phyloP scores from a whole-genome alignment of 2,329 filamentous ascomycete species.

The Pyricularia grisea region DNA sequence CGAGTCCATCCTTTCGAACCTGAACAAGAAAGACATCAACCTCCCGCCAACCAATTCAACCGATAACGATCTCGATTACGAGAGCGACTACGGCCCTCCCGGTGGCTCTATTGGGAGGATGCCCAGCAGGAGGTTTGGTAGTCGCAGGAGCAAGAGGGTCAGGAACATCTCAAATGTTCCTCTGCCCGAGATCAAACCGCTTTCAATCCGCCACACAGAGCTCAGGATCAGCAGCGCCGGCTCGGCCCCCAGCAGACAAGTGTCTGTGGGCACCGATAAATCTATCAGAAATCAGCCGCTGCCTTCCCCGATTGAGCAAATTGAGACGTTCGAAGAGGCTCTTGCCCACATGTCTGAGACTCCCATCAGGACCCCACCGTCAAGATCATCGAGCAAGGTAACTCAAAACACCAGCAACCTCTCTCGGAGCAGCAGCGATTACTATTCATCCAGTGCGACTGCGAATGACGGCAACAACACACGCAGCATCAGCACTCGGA shows the following conservation, averaged over 20 bases:
- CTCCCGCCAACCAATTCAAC: neutral
- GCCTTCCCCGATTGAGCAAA: neutral
- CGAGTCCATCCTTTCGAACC: neutral
- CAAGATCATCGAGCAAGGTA: neutral
- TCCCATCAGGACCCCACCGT: neutral
- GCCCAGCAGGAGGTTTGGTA: conserved; percentile 5
- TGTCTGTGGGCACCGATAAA: neutral
- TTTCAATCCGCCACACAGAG: neutral
- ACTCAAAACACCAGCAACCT: neutral
- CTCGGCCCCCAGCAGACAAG: neutral
- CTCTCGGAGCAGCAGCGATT: neutral
- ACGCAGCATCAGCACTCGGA: neutral
- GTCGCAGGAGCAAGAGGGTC: neutral
- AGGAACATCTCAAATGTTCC: neutral
- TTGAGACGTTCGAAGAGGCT: neutral
- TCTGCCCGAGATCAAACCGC: neutral
- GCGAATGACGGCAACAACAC: neutral
- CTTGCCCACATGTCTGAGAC: neutral
- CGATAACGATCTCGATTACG: neutral
- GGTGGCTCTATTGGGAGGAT: neutral
- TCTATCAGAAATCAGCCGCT: neutral
- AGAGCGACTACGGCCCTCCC: conserved; percentile 3
- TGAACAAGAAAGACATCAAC: neutral
- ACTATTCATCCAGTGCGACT: neutral
- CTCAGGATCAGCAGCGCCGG: neutral